Evolutionary conservation across 2,329 filamentous ascomycete genomes (phyloP), one percentile per base, ranked within the genome.

Genomic region (Aspergillus amoenus): DNA sequence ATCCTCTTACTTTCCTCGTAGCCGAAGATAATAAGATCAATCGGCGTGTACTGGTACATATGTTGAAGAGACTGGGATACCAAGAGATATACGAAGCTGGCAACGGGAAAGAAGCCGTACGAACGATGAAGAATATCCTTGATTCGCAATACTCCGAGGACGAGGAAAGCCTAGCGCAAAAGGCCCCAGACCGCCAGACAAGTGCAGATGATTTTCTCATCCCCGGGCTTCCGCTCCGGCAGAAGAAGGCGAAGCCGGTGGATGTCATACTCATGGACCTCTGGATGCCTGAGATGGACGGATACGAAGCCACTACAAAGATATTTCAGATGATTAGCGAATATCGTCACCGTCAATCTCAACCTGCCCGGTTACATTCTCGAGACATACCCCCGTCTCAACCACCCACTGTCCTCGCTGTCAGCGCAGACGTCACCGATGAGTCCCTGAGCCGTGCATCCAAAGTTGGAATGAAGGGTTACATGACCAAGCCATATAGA

Each of bases 211-310:
- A 61, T 22, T 52, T 56, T 5, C 52, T 58, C 22, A 55, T 66
- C 2, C 55, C 63, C n/a, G 62, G 61, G 2, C 11, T 64, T 60
- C 48, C 67, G 60, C 17, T 61, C 61, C 27, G 67, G 62, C 27
- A 63, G 59, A 61, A 66, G 43, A 70, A 73, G 42, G 59, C 68
- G 11, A 76, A 75, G 55, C 70, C 73, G 3, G 83, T 89, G 56
- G 83, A 89, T 64, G 80, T 88, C 2, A 79, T 90, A 22, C 74
- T 90, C 43, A 90, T 90, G 88, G 88, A 90, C 70, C 79, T 90
- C 9, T 90, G 88, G 88, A 90, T 90, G 86, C 88, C 88, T 1
- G 78, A 85, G 61, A 86, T 90, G 79, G 87, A 90, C 66, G 88
- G 88, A 1, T 90, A 88, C 62, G 83, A 89, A 67, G 88, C 88